Evolutionary conservation across 345 rosid species (phyloP), one percentile per base, ranked within the genome.

Genomic region (Bruguiera parviflora): DNA sequence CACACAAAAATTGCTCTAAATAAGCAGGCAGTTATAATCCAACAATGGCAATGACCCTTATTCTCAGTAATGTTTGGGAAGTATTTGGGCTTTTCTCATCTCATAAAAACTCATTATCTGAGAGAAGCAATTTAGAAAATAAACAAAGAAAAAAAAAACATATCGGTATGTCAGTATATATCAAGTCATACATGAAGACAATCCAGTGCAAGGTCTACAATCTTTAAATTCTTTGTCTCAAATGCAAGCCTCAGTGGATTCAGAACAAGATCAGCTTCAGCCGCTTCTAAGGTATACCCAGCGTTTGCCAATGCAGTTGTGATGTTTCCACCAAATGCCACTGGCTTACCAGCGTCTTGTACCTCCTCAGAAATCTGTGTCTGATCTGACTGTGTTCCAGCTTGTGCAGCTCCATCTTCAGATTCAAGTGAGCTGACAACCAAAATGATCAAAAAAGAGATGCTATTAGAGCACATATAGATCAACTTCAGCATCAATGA

Each of bases 131-230:
- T 57, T 5, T 39, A 69, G 15, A 70, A 64, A 46, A 43, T 46
- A 24, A 72, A 49, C 43, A 63, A 21, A n/a, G n/a, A n/a, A 4
- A 53, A 72, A 22, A 16, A 49, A 65, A 68, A 35, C 47, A 43
- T 0, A 11, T 43, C 13, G 11, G 15, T 43, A 43, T 13, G 3
- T 43, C 18, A 13, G 19, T 11, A 43, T 11, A 43, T 43, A 43
- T 43, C 49, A 43, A 43, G 49, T 43, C 94, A 53, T 89, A 92
- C 99, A 86, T 92, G 98, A 79, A 92, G 96, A 82, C 98, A 95
- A 82, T 95, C 99, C 88, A 95, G 83, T 65, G 99, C 97, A 81
- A 93, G 87, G 79, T 95, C 98, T 60, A 90, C 71, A 74, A 95
- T 75, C 80, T 87, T 95, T 76, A 87, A 74, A 84, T 84, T 88